Base-by-base conservation (phyloP, 1,284 basidiomycete genomes). In the Ganoderma sinense region DNA sequence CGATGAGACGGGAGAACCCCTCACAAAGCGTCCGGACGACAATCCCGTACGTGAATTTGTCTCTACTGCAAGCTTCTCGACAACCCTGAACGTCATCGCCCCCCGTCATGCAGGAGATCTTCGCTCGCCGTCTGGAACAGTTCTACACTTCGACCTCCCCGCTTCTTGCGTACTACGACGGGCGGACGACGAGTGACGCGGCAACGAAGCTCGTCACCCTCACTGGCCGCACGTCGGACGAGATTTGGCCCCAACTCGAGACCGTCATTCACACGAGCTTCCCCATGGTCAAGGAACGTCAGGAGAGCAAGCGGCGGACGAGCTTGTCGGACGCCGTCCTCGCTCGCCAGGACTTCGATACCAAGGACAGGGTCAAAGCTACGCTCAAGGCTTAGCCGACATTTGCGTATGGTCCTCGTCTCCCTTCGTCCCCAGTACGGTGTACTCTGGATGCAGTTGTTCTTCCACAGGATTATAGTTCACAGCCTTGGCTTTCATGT, bases 91-190 rank as follows among this genome's bases (percentile, higher is more conserved):
- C 56, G 39, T 41, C 59, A 61, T 40, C 56, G 39, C 13, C 59
- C 10, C 36, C 20, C n/a, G n/a, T 66, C 68, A 60, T 45, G 23
- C 76, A 96, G 95, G 94, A 94, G 81, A 89, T 91, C 31, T 98
- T 97, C 80, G 86, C 90, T 45, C 93, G 92, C 65, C 91, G 97
- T 20, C 84, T 98, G 33, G 82, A 86, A 65, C 88, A 92, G 66
- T 99, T 97, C 81, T 97, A 98, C 78, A 85, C 88, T n/a, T 90
- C 92, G 29, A 98, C 97, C 0, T 92, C 94, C 6, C 96, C 97
- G 10, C 86, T 99, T 58, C 84, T 98, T 33, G 84, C 89, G 61
- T 94, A 97, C 82, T 98, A 95, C 80, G 77, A 86, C 16, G 80
- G 84, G 62, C 61, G 60, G 61, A 62, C 72, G 23, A 63, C 70